Base-by-base conservation (phyloP, 2,329 filamentous ascomycete species). In the Fusarium begoniae region DNA sequence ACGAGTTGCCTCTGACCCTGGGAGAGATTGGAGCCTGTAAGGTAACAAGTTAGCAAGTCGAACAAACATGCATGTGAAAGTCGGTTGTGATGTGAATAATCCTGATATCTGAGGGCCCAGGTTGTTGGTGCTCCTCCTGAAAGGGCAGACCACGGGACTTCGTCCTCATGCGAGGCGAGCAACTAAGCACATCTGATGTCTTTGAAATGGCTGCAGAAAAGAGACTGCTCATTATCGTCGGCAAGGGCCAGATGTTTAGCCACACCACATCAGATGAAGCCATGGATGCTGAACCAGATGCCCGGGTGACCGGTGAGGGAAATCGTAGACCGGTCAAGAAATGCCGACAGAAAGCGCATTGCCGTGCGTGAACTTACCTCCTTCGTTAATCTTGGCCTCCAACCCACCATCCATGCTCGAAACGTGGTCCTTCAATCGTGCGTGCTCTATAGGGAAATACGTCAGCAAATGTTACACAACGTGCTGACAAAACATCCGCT, bases 1-100 rank as follows among this genome's bases (percentile, higher is more conserved):
- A 99, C 90, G 68, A 99, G 91, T 84, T 99, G 96, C 60, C 96
- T 91, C 83, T 99, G 97, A 56, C 96, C 96, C 81, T 97, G 93
- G 65, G 95, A 98, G 66, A 99, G 89, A 82, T 99, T 99, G 68
- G 95, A 98, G 63, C 96, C 94, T 95, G 80, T 66, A 51, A 47
- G 45, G 47, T 47, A 60, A 65, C 20, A 50, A 48, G 61, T 77
- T 72, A 80, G 74, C 61, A 65, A 66, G 30, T 35, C 72, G 50
- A 48, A 37, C 63, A 57, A 41, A 28, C 62, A 57, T 57, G 73
- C 59, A 57, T 59, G 75, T 73, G 48, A 66, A 63, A 61, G 41
- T 58, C 32, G 43, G 47, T 54, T 37, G 45, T 56, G 51, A 37
- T 51, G 30, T 45, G 51, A 54, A 45, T 51, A 50, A 61, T 28